Percentiles rank a stretch among this genome's conserved stretches.
phyloP scores from a whole-genome alignment of 2,329 filamentous ascomycete genomes.

The Neoscytalidium dimidiatum region DNA sequence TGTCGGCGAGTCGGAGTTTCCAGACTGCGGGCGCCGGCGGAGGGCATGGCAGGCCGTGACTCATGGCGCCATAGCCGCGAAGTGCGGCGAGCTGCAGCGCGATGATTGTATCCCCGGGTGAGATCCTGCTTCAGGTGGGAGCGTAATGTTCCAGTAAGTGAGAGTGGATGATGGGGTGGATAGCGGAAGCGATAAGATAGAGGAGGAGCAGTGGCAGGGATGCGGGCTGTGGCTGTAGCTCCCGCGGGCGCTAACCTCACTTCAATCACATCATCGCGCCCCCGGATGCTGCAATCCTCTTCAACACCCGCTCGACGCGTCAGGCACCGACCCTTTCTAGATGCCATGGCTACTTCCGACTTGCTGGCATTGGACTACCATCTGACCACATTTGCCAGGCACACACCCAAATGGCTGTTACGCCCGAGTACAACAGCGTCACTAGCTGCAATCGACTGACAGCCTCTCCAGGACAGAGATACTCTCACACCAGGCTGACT shows the following conservation, averaged over 20 bases:
- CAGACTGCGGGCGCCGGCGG: too few species aligned
- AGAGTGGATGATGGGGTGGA: neutral
- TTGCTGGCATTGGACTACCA: neutral
- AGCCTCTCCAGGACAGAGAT: too few species aligned
- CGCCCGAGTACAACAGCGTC: neutral
- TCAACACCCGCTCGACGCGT: neutral
- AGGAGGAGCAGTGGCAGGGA: neutral
- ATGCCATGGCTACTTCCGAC: neutral
- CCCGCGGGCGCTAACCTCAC: neutral
- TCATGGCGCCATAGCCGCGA: too few species aligned
- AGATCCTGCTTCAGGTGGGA: too few species aligned
- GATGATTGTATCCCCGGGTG: too few species aligned
- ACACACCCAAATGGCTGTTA: neutral
- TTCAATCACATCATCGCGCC: constrained; percentile 13
- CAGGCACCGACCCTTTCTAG: neutral
- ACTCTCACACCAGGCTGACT: neutral
- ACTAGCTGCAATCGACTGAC: neutral
- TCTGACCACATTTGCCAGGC: neutral
- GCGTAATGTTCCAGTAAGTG: too few species aligned
- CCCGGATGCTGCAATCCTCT: constrained; percentile 9
- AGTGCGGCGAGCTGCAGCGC: too few species aligned
- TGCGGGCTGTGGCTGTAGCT: neutral
- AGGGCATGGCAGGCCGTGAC: too few species aligned
- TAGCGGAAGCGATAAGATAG: neutral
- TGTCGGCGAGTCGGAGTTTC: too few species aligned